These are phyloP conservation scores for Starmerella ratchasimensis DNA, from an alignment of 805 yeast species.

Conservation along the genomic window DNA sequence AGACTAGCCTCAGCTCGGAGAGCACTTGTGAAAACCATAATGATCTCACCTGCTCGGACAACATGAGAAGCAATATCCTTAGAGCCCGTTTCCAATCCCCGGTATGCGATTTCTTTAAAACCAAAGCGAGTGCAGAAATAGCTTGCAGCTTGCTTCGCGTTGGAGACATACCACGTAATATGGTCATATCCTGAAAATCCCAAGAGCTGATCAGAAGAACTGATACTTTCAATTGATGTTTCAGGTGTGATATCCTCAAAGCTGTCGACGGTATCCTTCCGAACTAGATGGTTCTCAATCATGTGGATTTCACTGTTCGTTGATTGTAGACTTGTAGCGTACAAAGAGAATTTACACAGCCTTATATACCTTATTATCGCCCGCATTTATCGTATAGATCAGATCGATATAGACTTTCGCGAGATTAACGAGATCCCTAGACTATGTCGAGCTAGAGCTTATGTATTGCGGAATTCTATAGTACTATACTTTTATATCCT, in stretches of 20 bases:
- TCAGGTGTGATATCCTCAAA: slow-evolving; percentile 2
- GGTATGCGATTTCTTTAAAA: slow-evolving; percentile 46
- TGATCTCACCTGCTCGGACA: slow-evolving; percentile 40
- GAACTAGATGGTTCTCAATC: neutral
- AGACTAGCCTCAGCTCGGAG: slow-evolving; percentile 23
- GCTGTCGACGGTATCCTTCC: neutral
- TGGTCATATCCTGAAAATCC: slow-evolving; percentile 36
- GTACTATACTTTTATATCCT: no score
- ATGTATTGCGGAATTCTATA: no score
- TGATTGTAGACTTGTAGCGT: no score
- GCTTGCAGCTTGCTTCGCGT: slow-evolving; percentile 50
- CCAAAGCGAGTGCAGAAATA: slow-evolving; percentile 47
- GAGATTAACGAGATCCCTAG: no score
- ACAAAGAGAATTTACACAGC: neutral
- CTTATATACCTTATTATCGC: neutral
- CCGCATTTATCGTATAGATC: neutral
- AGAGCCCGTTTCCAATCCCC: slow-evolving; percentile 58
- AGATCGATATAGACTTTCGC: neutral
- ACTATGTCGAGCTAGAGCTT: no score
- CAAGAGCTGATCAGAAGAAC: neutral
- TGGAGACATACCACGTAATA: slow-evolving; percentile 58
- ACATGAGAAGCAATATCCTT: slow-evolving; percentile 44
- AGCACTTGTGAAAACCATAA: slow-evolving; percentile 36
- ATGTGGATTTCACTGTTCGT: no score
- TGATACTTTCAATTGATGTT: slow-evolving; percentile 2